Conservation (phyloP, 352 stramenopile genomes). For the Globisporangium uncinulatum region DNA sequence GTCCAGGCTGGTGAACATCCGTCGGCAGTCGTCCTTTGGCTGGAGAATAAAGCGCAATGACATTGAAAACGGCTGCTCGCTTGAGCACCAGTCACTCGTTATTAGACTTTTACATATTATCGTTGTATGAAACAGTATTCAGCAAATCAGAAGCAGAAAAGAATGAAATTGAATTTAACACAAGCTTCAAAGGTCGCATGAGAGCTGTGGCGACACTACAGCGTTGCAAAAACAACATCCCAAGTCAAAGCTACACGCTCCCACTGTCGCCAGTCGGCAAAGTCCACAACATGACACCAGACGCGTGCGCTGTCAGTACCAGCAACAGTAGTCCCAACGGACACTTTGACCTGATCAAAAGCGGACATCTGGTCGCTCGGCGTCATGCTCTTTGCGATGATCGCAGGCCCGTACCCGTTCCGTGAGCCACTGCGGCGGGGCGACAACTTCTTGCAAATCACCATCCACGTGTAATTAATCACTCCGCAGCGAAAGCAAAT, state of each 20-base stretch:
- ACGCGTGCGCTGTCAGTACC: constrained; percentile 32
- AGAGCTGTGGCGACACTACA: too few relatives aligned
- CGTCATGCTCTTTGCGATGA: constrained; percentile 79
- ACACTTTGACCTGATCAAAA: constrained; percentile 52
- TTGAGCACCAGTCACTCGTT: neutral
- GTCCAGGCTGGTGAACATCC: neutral
- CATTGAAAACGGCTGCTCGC: neutral
- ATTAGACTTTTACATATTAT: neutral
- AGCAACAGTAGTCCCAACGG: neutral
- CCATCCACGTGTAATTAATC: too few relatives aligned
- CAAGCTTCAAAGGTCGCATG: too few relatives aligned
- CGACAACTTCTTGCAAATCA: constrained; percentile 26
- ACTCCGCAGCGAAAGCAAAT: too few relatives aligned
- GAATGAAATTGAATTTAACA: too few relatives aligned
- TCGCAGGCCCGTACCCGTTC: constrained; percentile 64
- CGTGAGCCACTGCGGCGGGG: constrained; percentile 43
- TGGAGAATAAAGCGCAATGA: neutral
- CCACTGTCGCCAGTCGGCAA: constrained; percentile 58
- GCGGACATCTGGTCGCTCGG: constrained; percentile 83
- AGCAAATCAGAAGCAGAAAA: neutral
- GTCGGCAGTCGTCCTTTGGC: neutral
- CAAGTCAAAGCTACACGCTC: constrained; percentile 5
- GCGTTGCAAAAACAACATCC: neutral
- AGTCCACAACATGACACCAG: constrained; percentile 73
- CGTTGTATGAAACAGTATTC: neutral